Evolutionary conservation across 2,329 filamentous ascomycete species (phyloP), one percentile per base, ranked within the genome.

Genomic region (Trichoderma polysporum): DNA sequence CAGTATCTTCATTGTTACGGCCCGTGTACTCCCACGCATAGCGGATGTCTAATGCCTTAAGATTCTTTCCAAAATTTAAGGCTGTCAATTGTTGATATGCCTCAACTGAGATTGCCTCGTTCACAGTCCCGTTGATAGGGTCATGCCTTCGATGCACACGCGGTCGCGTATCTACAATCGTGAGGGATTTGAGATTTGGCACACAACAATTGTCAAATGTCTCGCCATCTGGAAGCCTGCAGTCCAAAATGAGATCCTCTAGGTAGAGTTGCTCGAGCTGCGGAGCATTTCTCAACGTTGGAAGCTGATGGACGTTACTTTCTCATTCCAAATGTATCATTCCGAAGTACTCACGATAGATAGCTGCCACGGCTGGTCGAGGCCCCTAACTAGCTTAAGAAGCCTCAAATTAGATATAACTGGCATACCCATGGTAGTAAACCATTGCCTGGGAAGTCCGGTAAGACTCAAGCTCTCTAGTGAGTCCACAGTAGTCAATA

Each of bases 1-100:
- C 60, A 27, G n/a, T 17, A 12, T 17, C 13, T 13, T 29, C 19
- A 25, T 25, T 13, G 3, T 19, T 17, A 3, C 0, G 1, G 19
- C 17, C 10, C n/a, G 27, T 41, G 27, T 66, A 66, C 13, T 66
- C 54, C 49, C 56, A 63, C 12, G 70, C 69, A 49, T 76, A 71
- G 49, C 76, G 69, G 31, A 80, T 70, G 49, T 79, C 76, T 19
- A 79, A 69, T 31, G 73, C 67, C 54, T 74, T 74, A 3, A 79
- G 66, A 6, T 60, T 64, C 61, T 69, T 71, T 60, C 35, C 58
- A 29, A 69, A 68, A 72, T 35, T 59, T 39, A 54, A 29, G 17
- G 9, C 59, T 9, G 31, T 33, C 22, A 68, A 29, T 29, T 9
- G 4, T n/a, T 17, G 35, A 22, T 67, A 56, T 35, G 65, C 49